These are phyloP conservation scores for Penicillium sp. DNA, from an alignment of 2,329 filamentous ascomycete species.

Conservation along the genomic window DNA sequence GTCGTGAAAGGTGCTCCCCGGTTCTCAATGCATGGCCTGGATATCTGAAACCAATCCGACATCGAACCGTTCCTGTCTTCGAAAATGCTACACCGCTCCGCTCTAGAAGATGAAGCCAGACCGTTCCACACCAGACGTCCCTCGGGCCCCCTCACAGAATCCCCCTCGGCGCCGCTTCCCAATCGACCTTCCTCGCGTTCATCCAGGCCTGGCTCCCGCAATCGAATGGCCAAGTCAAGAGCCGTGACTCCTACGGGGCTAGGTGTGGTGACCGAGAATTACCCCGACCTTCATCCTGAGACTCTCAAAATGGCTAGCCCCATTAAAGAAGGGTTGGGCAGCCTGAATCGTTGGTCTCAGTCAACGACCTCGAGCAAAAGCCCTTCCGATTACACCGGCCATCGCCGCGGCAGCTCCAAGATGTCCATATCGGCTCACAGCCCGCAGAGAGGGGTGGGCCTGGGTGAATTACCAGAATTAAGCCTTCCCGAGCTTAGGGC, in stretches of 20 bases:
- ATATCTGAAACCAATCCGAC: conserved; percentile 1
- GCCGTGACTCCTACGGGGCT: conserved; percentile 17
- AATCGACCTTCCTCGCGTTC: conserved; percentile 20
- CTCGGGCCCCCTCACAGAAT: conserved; percentile 14
- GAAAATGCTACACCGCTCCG: conserved; percentile 25
- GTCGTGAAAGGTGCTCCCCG: not conserved
- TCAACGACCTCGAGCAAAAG: conserved; percentile 50
- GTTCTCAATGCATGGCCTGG: conserved; percentile 4
- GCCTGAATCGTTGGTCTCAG: conserved; percentile 57
- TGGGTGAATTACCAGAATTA: conserved; percentile 17
- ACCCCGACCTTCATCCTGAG: conserved; percentile 10
- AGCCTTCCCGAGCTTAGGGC: conserved; percentile 18
- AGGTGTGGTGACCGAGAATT: conserved; percentile 18
- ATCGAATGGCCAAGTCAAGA: conserved; percentile 16
- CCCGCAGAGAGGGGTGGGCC: conserved; percentile 8
- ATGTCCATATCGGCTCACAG: conserved; percentile 22
- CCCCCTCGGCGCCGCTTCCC: conserved; percentile 10
- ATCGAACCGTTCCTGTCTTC: not conserved
- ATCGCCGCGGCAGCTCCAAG: conserved; percentile 25
- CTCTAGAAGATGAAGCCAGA: conserved; percentile 22
- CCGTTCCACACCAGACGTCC: conserved; percentile 20
- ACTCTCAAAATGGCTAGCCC: conserved; percentile 17
- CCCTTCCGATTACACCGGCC: conserved; percentile 22
- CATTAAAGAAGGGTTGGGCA: conserved; percentile 46
- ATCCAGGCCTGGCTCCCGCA: conserved; percentile 19